phyloP scores from a whole-genome alignment of 371 early-diverging fungal genomes.

The Mortierella sp. region DNA sequence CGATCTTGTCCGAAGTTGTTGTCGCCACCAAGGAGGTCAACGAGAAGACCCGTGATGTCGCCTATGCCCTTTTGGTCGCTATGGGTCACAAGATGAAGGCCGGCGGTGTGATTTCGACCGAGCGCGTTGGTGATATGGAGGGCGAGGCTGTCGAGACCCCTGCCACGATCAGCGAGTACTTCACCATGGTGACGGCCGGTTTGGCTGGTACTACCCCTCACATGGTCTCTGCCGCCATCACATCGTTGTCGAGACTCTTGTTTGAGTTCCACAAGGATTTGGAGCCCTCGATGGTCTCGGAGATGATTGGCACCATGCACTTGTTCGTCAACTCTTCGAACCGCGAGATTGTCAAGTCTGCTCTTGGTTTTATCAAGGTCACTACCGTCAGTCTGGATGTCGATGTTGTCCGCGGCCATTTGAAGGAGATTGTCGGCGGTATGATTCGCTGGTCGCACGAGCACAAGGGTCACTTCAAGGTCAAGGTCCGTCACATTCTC shows the following conservation, averaged over 20 bases:
- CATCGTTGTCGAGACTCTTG: slow-evolving; percentile 85
- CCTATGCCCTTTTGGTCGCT: slow-evolving; percentile 87
- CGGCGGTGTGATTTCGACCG: slow-evolving; percentile 75
- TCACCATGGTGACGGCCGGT: slow-evolving; percentile 95
- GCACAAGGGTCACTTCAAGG: slow-evolving; percentile 90
- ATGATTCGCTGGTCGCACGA: slow-evolving; percentile 89
- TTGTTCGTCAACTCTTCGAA: slow-evolving; percentile 84
- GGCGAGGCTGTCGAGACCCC: slow-evolving; percentile 64
- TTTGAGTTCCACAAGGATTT: slow-evolving; percentile 90
- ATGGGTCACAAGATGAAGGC: slow-evolving; percentile 92
- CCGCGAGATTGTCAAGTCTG: slow-evolving; percentile 93
- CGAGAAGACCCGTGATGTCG: slow-evolving; percentile 87
- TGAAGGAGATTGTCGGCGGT: slow-evolving; percentile 72
- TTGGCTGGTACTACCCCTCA: slow-evolving; percentile 91
- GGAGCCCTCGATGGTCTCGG: slow-evolving; percentile 69
- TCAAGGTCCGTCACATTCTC: slow-evolving; percentile 92
- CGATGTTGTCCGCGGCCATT: slow-evolving; percentile 75
- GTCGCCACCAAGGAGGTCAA: slow-evolving; percentile 94
- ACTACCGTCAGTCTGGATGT: slow-evolving; percentile 84
- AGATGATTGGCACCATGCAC: slow-evolving; percentile 78
- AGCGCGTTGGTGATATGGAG: slow-evolving; percentile 70
- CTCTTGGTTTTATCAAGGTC: slow-evolving; percentile 95
- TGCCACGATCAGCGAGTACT: slow-evolving; percentile 73
- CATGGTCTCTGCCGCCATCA: slow-evolving; percentile 95
- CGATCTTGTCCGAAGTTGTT: slow-evolving; percentile 91